phyloP scores from a whole-genome alignment of 345 rosid genomes.

The Alliaria petiolata region DNA sequence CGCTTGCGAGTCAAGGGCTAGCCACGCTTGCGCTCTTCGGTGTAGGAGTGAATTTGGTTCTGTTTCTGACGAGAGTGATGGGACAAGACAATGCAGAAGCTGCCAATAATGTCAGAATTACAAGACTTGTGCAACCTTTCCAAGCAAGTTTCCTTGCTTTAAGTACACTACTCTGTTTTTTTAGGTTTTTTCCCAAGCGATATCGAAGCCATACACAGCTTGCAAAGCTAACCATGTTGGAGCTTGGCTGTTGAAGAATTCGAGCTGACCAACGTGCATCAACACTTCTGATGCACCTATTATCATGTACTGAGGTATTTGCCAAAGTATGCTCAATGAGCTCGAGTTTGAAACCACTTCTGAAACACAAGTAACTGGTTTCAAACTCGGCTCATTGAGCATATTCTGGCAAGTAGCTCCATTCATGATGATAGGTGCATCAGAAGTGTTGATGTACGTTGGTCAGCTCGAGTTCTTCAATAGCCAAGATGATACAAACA shows the following conservation, averaged over 20 bases:
- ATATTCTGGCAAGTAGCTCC: constrained; percentile 97
- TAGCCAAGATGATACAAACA: too few relatives aligned
- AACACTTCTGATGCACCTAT: constrained; percentile 98
- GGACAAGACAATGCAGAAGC: constrained; percentile 90
- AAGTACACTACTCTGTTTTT: constrained; percentile 23
- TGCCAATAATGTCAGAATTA: constrained; percentile 90
- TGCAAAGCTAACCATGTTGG: constrained; percentile 72
- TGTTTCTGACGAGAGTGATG: constrained; percentile 83
- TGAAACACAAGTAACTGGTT: constrained; percentile 44
- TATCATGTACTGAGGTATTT: constrained; percentile 82
- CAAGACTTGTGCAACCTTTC: constrained; percentile 87
- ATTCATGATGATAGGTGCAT: constrained; percentile 85
- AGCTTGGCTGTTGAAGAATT: constrained; percentile 66
- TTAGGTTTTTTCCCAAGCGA: constrained; percentile 84
- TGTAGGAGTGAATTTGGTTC: constrained; percentile 86
- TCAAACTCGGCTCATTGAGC: constrained; percentile 62
- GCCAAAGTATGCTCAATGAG: constrained; percentile 90
- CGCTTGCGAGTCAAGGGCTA: constrained; percentile 91
- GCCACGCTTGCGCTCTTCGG: constrained; percentile 95
- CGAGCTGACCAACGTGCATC: constrained; percentile 95
- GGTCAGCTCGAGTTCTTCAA: constrained; percentile 96
- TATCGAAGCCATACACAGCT: constrained; percentile 94
- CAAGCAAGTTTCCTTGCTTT: constrained; percentile 84
- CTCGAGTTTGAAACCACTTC: constrained; percentile 58
- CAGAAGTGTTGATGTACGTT: constrained; percentile 97